Evolutionary conservation across 306 rosid genomes (phyloP), one percentile per base, ranked within the genome.

Genomic region (Medicago lupulina): DNA sequence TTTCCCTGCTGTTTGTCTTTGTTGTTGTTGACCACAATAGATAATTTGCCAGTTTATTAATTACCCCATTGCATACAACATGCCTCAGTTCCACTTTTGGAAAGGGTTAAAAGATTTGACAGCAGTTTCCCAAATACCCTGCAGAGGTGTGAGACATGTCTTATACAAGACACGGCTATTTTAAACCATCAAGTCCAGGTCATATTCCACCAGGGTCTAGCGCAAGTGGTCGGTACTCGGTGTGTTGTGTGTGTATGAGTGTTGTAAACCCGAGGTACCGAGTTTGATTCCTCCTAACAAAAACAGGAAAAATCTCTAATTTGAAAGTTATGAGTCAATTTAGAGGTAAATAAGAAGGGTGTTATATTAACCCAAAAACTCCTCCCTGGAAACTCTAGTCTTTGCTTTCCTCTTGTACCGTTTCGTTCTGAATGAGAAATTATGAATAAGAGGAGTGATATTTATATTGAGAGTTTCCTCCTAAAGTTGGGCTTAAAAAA

Each of bases 71-170:
- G n/a, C n/a, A n/a, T 19, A 66, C 13, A 65, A 64, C 31, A 70
- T 47, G 71, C 65, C 78, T 21, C 34, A 6, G 47, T 34, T 54
- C n/a, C n/a, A n/a, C 39, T 7, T 14, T 28, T 19, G 17, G 17
- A 0, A 34, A 34, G 38, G 5, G 38, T 0, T 34, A 34, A 34
- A 5, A 34, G 6, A 5, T 34, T 34, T 34, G 38, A 34, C 38
- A 34, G 62, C 55, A 63, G 16, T 49, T 79, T 76, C 18, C 25
- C 8, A 74, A 53, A 67, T 54, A 70, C 3, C 58, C 68, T 4
- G 62, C 75, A 39, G 12, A 31, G 54, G 70, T 10, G 59, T 3
- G 17, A 44, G 65, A 67, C 28, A 18, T 57, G 23, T 12, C 4
- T 17, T 4, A 79, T 54, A n/a, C 53, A 16, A 71, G 55, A 57